These are phyloP conservation scores for Citrullus colocynthis DNA, from an alignment of 306 rosid genomes.

Conservation along the genomic window DNA sequence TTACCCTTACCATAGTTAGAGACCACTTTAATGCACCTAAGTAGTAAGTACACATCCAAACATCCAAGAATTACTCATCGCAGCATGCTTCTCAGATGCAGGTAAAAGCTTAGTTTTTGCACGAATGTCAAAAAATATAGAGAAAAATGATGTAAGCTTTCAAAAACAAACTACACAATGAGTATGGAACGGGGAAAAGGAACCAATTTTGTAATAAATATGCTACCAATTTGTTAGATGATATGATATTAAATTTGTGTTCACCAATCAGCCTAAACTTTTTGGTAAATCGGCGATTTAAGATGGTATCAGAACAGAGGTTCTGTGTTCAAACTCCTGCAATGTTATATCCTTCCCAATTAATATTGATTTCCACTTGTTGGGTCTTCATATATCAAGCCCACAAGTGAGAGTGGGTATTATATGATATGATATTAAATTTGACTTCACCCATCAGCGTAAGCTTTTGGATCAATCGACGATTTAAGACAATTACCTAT, in stretches of 20 bases:
- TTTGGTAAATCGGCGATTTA: no score
- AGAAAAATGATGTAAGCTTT: background rate
- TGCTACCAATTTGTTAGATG: background rate
- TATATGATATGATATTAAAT: no score
- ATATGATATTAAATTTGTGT: no score
- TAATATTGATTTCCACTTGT: no score
- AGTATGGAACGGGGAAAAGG: background rate
- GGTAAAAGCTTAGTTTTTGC: background rate
- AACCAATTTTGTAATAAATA: background rate
- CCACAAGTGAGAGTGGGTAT: no score
- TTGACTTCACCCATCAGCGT: no score
- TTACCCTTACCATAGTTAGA: background rate
- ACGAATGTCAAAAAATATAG: background rate
- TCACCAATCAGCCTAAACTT: no score
- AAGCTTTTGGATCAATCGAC: no score
- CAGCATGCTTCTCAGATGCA: background rate
- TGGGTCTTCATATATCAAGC: no score
- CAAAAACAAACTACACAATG: background rate
- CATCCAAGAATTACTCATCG: background rate
- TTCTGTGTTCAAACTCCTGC: no score
- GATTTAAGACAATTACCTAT: slow-evolving; percentile 34
- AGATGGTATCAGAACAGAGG: no score
- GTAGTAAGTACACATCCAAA: background rate
- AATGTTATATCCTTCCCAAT: no score
- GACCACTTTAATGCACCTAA: background rate